phyloP scores from a whole-genome alignment of 1,139 yeast genomes.

The Debaryomycetaceae sp. region DNA sequence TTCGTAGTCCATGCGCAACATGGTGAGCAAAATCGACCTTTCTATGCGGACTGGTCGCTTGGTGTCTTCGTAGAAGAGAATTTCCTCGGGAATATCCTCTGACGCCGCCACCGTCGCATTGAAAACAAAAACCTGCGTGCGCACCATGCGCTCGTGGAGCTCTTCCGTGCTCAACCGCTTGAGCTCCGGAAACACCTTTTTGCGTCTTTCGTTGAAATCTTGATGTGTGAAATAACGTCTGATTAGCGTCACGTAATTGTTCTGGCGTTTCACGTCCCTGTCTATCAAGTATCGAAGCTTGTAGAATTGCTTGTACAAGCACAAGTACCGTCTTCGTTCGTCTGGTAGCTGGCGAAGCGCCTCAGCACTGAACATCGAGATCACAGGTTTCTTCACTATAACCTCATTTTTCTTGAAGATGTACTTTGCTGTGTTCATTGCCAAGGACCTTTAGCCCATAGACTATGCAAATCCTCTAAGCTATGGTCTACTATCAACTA shows the following conservation, averaged over 20 bases:
- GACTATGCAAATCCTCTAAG: no score
- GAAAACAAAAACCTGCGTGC: constrained; percentile 37
- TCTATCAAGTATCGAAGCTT: constrained; percentile 27
- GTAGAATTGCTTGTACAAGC: constrained; percentile 31
- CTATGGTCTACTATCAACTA: no score
- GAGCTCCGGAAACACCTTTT: constrained; percentile 9
- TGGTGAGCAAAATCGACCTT: constrained; percentile 23
- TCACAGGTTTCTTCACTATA: constrained; percentile 4
- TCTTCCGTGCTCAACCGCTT: constrained; percentile 10
- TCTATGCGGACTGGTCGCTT: constrained; percentile 22
- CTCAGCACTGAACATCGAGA: constrained; percentile 7
- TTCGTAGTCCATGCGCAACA: constrained; percentile 28
- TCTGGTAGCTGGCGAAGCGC: constrained; percentile 10
- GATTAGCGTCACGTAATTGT: constrained; percentile 17
- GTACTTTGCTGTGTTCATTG: constrained; percentile 4
- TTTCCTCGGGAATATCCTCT: constrained; percentile 10
- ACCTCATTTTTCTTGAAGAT: constrained; percentile 3
- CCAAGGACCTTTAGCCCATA: not conserved
- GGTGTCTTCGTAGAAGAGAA: constrained; percentile 20
- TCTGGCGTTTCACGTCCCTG: constrained; percentile 9
- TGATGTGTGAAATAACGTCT: constrained; percentile 23
- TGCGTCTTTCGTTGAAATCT: constrained; percentile 18
- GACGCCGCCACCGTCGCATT: constrained; percentile 29
- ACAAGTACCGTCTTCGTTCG: constrained; percentile 12
- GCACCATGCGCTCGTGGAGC: constrained; percentile 22